phyloP scores from a whole-genome alignment of 1,284 basidiomycete species.

The Mycena citricolor region DNA sequence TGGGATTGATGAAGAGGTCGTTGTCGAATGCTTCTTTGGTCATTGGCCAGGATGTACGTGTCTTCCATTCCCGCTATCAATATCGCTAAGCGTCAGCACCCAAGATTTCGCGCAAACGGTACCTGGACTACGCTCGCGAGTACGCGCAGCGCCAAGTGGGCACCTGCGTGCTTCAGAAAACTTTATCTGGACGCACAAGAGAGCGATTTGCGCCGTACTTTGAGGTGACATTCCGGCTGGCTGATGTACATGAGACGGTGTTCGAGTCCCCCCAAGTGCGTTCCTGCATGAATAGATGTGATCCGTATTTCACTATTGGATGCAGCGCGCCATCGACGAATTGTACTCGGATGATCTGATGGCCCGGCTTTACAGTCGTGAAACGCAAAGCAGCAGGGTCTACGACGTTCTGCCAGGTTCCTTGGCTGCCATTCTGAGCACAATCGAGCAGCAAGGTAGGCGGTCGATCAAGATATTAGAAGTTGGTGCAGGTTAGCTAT shows the following conservation, averaged over 20 bases:
- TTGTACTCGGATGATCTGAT: background rate
- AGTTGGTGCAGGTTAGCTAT: constrained; percentile 9
- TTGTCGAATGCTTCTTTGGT: background rate
- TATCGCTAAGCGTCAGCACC: background rate
- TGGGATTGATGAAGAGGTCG: constrained; percentile 2
- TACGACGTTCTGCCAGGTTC: background rate
- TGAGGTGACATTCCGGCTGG: constrained; percentile 7
- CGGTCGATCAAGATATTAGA: constrained; percentile 9
- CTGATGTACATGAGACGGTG: background rate
- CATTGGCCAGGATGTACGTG: background rate
- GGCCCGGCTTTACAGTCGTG: background rate
- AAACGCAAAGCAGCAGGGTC: background rate
- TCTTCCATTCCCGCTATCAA: background rate
- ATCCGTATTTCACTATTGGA: no score
- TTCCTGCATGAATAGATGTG: no score
- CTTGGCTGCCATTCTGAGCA: background rate
- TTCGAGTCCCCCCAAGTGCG: constrained; percentile 3
- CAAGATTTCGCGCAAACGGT: constrained; percentile 1
- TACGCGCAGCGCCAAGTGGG: background rate
- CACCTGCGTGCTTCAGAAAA: background rate
- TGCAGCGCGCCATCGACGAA: background rate
- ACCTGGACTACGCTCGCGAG: constrained; percentile 1
- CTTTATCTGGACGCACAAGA: background rate
- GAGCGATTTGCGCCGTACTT: constrained; percentile 6
- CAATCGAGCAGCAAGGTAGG: constrained; percentile 1